phyloP scores from a whole-genome alignment of 208 protist species.

The Leishmania aethiopica region DNA sequence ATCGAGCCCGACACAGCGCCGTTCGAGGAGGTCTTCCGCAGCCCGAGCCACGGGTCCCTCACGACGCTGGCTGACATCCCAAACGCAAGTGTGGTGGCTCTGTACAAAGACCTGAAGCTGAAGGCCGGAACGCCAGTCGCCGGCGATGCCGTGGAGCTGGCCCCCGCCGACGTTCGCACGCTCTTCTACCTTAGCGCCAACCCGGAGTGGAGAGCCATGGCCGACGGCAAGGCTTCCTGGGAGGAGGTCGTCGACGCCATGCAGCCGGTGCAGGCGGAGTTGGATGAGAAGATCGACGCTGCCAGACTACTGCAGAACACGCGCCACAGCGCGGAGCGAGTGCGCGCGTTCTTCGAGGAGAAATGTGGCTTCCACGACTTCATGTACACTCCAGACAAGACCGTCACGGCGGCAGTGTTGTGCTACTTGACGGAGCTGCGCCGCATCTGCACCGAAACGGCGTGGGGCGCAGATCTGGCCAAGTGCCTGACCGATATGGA shows the following conservation, averaged over 20 bases:
- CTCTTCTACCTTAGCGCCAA: constrained; percentile 80
- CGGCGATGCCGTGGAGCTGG: constrained; percentile 37
- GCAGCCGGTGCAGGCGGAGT: constrained; percentile 39
- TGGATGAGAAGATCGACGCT: constrained; percentile 84
- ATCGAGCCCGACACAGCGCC: constrained; percentile 72
- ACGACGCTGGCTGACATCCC: constrained; percentile 74
- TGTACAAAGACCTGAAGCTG: constrained; percentile 63
- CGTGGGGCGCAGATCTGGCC: constrained; percentile 74
- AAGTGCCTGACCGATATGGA: constrained; percentile 70
- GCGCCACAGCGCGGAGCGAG: constrained; percentile 66
- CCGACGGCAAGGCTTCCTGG: constrained; percentile 51
- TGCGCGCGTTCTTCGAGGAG: constrained; percentile 86
- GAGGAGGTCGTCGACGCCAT: constrained; percentile 60
- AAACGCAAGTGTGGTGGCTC: constrained; percentile 37
- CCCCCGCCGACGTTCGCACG: constrained; percentile 68
- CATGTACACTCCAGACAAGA: constrained; percentile 86
- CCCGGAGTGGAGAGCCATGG: constrained; percentile 37
- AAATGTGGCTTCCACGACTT: constrained; percentile 92
- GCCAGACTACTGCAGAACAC: constrained; percentile 82
- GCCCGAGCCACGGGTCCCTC: constrained; percentile 70
- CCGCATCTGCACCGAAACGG: constrained; percentile 66
- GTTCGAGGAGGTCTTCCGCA: constrained; percentile 70
- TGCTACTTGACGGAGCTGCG: constrained; percentile 79
- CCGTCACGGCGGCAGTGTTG: constrained; percentile 81
- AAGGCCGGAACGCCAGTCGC: constrained; percentile 49